These are phyloP conservation scores for Hortiboletus rubellus DNA, from an alignment of 1,284 basidiomycete species.

Conservation along the genomic window DNA sequence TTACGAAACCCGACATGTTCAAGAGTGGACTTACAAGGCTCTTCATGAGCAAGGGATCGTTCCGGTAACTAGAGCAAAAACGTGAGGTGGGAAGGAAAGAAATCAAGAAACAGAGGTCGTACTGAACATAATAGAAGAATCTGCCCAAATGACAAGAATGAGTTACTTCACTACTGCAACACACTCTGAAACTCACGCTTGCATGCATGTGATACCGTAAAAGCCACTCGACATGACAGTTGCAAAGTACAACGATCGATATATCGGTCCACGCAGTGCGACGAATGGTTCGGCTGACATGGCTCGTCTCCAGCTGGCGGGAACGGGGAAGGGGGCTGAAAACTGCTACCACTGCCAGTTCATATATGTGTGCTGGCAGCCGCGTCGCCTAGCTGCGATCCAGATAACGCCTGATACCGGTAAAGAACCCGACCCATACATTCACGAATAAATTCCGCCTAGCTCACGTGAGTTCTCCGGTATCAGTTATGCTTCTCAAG, in stretches of 20 bases:
- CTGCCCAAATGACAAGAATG: background rate
- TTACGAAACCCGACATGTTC: background rate
- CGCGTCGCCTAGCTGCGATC: background rate
- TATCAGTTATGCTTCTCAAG: too few species aligned
- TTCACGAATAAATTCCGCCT: background rate
- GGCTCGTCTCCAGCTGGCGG: background rate
- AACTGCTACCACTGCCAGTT: background rate
- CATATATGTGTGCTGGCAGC: background rate
- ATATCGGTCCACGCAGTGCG: background rate
- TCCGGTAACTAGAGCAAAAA: conserved; percentile 10
- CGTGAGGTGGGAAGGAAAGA: background rate
- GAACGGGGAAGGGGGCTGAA: background rate
- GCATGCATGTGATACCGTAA: conserved; percentile 19
- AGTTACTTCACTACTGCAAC: background rate
- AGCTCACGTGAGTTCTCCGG: too few species aligned
- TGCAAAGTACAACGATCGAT: conserved; percentile 1
- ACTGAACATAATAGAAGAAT: conserved; percentile 23
- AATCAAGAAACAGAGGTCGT: background rate
- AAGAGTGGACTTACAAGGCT: conserved; percentile 10
- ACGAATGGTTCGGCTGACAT: background rate
- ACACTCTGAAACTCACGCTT: conserved; percentile 12
- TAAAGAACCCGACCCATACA: background rate
- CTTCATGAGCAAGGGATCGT: conserved; percentile 7
- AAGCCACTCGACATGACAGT: conserved; percentile 3
- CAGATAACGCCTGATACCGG: background rate